Conservation (phyloP, 2,329 filamentous ascomycete genomes). For the Penicillium rolfsii region DNA sequence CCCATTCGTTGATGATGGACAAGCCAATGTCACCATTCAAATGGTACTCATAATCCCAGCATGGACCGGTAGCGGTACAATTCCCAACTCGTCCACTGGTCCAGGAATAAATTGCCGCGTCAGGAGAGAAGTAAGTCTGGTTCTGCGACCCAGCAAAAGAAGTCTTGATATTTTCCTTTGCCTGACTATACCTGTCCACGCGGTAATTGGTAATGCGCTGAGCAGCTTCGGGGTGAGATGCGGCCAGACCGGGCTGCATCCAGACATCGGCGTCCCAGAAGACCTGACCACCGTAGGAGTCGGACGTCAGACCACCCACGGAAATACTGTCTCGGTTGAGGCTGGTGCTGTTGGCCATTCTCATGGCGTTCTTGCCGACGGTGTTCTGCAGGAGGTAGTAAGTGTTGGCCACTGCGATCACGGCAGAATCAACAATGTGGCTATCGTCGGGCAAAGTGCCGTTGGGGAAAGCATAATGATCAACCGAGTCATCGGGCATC, state of each 20-base stretch:
- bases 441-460: slow-evolving; percentile 61
- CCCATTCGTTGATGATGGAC: slow-evolving; percentile 63
- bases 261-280: slow-evolving; percentile 70
- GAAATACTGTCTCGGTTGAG: slow-evolving; percentile 67
- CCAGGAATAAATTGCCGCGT: slow-evolving; percentile 69
- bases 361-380: slow-evolving; percentile 58
- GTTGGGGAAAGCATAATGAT: slow-evolving; percentile 63
- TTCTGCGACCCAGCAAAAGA: slow-evolving; percentile 63
- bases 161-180: slow-evolving; percentile 61
- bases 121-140: slow-evolving; percentile 58
- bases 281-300: slow-evolving; percentile 68
- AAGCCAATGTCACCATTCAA: slow-evolving; percentile 71
- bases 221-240: slow-evolving; percentile 64
- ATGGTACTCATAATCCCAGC: slow-evolving; percentile 74
- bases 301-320: slow-evolving; percentile 69
- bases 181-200: slow-evolving; percentile 61
- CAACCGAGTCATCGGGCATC: slow-evolving; percentile 64
- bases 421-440: slow-evolving; percentile 58
- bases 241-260: slow-evolving; percentile 69
- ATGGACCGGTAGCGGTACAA: slow-evolving; percentile 66
- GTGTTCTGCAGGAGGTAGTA: slow-evolving; percentile 56
- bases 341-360: slow-evolving; percentile 52
- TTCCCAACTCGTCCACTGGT: slow-evolving; percentile 69
- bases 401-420: slow-evolving; percentile 52
- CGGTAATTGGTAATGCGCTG: slow-evolving; percentile 69